Conservation (phyloP, 2,329 filamentous ascomycete genomes). For the Penicillium frequentans region DNA sequence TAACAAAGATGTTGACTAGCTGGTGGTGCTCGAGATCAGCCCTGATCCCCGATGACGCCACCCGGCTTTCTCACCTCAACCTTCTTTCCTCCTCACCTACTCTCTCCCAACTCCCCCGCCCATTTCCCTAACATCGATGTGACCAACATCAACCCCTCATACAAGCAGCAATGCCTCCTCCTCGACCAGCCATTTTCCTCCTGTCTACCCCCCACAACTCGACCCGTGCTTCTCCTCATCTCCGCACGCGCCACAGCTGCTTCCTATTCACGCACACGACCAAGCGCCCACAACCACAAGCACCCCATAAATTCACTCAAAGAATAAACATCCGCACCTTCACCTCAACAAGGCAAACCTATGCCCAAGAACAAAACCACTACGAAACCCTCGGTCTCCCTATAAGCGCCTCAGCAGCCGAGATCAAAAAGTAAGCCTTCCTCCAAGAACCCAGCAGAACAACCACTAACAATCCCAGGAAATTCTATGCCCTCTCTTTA, state of each 20-base stretch:
- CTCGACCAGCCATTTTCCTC: conserved; percentile 17
- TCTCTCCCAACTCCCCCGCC: not conserved
- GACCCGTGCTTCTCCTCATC: not conserved
- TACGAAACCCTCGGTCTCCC: conserved; percentile 81
- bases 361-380: conserved; percentile 57
- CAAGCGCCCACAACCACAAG: conserved; percentile 11
- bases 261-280: not conserved
- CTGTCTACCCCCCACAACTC: conserved; percentile 6
- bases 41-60: conserved; percentile 14
- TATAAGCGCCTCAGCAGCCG: conserved; percentile 65
- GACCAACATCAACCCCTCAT: not conserved
- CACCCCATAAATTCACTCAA: not conserved
- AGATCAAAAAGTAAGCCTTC: conserved; percentile 78
- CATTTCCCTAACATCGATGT: not conserved
- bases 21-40: not conserved
- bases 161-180: conserved; percentile 22
- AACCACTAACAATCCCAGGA: conserved; percentile 37
- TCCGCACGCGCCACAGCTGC: conserved; percentile 1
- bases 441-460: not conserved
- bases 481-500: conserved; percentile 91
- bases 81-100: conserved; percentile 2
- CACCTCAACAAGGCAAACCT: conserved; percentile 49
- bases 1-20: not conserved
- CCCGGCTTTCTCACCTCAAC: not conserved
- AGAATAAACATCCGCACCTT: not conserved